Evolutionary conservation across 2,329 filamentous ascomycete genomes (phyloP), one percentile per base, ranked within the genome.

Genomic region (Fusarium gaditjirri): DNA sequence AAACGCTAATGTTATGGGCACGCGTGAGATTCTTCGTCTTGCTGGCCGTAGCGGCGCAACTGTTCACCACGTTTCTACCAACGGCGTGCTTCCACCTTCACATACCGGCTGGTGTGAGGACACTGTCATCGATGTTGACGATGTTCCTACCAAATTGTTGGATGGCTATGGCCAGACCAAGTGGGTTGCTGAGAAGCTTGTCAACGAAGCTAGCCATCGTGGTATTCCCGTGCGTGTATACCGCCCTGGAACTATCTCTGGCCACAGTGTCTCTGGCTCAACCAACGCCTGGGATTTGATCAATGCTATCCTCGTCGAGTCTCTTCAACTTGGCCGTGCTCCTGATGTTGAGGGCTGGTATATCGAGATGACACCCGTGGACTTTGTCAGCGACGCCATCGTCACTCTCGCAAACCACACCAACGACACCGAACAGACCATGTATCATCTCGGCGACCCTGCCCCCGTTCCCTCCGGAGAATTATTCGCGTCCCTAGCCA

Each of bases 361-460:
- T 54, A 88, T 92, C 3, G 93, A 95, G 82, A 95, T 95, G 93
- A 94, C 93, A 0, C 93, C 93, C 0, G 93, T 94, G 19, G 93
- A 95, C 80, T 94, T 93, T 76, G 92, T 94, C 65, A 93, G 90
- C 81, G 90, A 90, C 70, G 90, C 92, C 8, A 93, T 95, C 72
- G 84, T 93, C 29, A 89, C 92, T 23, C 86, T 95, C 25, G 87
- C 91, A 43, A 90, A 91, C 72, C 86, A 93, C 65, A 87, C 83
- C 1, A 85, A 90, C 42, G 85, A 90, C 39, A 84, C 86, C 2
- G 85, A 90, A 14, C 91, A 93, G 75, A 85, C 86, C 0, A 82
- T 94, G 12, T 94, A 93, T 81, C 93, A 95, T 74, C 84, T 95
- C 1, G 93, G 93, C 10, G 92, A 95, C 72, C 89, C 93, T 6